These are phyloP conservation scores for Lentinula aciculospora DNA, from an alignment of 768 basidiomycete genomes.

Conservation along the genomic window DNA sequence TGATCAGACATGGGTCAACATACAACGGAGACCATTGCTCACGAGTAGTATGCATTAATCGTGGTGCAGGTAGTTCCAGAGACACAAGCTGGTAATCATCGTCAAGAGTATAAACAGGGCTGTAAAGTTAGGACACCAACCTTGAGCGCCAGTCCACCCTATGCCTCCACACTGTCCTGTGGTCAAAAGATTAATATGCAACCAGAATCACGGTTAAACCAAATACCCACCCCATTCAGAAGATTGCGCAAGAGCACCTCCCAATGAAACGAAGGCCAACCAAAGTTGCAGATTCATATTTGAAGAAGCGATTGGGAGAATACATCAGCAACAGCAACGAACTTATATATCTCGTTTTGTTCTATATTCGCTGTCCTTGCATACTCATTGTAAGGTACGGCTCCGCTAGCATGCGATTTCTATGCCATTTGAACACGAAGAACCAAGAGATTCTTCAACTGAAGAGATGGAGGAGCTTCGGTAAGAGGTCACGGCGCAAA, in stretches of 20 bases:
- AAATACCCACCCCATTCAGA: background rate
- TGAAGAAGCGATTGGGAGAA: background rate
- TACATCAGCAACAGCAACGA: too few species aligned
- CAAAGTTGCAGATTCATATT: background rate
- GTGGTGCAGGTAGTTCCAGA: constrained; percentile 24
- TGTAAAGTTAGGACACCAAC: background rate
- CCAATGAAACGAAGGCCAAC: background rate
- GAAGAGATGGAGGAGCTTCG: background rate
- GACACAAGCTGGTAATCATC: constrained; percentile 23
- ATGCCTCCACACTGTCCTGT: constrained; percentile 23
- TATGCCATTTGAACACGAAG: too few species aligned
- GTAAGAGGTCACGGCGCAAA: background rate
- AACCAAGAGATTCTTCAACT: background rate
- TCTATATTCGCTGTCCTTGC: too few species aligned
- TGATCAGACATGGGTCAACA: background rate
- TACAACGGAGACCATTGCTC: background rate
- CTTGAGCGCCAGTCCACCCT: constrained; percentile 24
- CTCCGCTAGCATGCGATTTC: background rate
- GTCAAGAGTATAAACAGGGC: background rate
- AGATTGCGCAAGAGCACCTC: background rate
- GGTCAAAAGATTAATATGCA: background rate
- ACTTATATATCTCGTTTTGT: too few species aligned
- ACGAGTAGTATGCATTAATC: constrained; percentile 26
- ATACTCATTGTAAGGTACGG: too few species aligned
- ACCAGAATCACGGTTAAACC: too few species aligned